Evolutionary conservation across 2,329 filamentous ascomycete genomes (phyloP).

Genomic region (Trichoderma hamatum): DNA sequence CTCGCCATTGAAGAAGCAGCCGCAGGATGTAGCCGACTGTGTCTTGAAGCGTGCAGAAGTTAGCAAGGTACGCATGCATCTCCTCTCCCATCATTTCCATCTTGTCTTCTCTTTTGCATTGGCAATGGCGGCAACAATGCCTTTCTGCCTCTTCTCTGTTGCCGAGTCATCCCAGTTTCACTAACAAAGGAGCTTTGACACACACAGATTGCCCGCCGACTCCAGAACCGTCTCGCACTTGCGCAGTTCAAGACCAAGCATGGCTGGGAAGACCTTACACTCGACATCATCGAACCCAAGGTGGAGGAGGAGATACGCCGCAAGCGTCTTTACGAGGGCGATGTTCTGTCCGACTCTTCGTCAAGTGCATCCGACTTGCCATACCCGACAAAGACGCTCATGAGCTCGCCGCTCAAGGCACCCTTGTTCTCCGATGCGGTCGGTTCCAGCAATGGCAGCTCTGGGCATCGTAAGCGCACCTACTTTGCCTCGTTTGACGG

Average conservation of each 20-base stretch:
- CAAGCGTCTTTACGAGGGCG: conserved; percentile 69
- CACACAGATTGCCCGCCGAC: conserved; percentile 80
- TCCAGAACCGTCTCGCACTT: conserved; percentile 91
- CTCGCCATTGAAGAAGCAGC: conserved; percentile 65
- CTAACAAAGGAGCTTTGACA: conserved; percentile 26
- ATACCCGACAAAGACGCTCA: conserved; percentile 68
- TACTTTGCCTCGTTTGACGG: conserved; percentile 63
- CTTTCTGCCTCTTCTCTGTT: background rate
- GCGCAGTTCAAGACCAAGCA: conserved; percentile 97
- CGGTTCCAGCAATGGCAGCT: conserved; percentile 69
- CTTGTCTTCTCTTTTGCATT: background rate
- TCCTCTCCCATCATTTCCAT: background rate
- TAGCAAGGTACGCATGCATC: conserved; percentile 64
- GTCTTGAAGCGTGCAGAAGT: conserved; percentile 74
- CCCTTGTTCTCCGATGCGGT: conserved; percentile 84
- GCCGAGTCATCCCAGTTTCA: conserved; percentile 9
- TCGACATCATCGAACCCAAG: conserved; percentile 83
- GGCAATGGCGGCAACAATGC: conserved; percentile 2
- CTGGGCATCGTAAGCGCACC: conserved; percentile 65
- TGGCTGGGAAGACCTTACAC: conserved; percentile 87
- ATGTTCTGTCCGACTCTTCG: conserved; percentile 83
- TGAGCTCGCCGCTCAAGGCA: conserved; percentile 83
- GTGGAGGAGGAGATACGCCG: conserved; percentile 77
- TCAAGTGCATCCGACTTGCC: conserved; percentile 79
- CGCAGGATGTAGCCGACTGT: conserved; percentile 66